Conservation (phyloP, 2,329 filamentous ascomycete genomes). For the Penicillium sp. region DNA sequence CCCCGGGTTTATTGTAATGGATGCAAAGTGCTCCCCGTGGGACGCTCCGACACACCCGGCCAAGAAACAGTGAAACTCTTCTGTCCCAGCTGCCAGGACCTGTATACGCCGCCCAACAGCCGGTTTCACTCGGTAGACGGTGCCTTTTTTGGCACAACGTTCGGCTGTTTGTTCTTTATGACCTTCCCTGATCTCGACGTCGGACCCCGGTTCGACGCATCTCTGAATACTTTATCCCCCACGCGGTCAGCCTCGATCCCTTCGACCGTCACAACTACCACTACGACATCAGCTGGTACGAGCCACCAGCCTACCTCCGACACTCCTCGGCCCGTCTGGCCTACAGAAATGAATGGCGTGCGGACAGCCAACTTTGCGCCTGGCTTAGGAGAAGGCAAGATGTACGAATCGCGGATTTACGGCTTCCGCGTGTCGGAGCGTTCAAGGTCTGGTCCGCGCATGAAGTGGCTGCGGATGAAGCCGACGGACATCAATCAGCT, state of each 20-base stretch:
- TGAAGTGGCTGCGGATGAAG: conserved; percentile 93
- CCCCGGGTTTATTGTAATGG: conserved; percentile 93
- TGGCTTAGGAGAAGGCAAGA: conserved; percentile 77
- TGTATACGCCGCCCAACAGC: conserved; percentile 96
- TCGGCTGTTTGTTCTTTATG: conserved; percentile 96
- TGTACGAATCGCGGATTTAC: conserved; percentile 96
- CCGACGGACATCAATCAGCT: conserved; percentile 80
- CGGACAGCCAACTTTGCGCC: conserved; percentile 86
- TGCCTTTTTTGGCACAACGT: conserved; percentile 97
- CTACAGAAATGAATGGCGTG: conserved; percentile 77
- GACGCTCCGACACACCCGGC: conserved; percentile 90
- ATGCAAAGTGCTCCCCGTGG: conserved; percentile 88
- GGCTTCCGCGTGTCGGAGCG: conserved; percentile 93
- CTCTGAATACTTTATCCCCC: conserved; percentile 34
- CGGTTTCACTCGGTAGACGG: conserved; percentile 97
- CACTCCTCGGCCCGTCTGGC: conserved; percentile 51
- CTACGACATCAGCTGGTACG: conserved; percentile 4
- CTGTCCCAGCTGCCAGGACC: conserved; percentile 93
- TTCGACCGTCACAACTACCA: conserved; percentile 26
- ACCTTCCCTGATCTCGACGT: conserved; percentile 97
- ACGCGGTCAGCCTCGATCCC: conserved; percentile 37
- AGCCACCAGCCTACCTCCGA: conserved; percentile 35
- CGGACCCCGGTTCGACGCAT: conserved; percentile 65
- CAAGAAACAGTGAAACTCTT: conserved; percentile 98
- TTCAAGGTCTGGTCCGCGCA: conserved; percentile 85